Conservation (phyloP, 2,329 filamentous ascomycete species). For the Arthrinium phaeospermum region DNA sequence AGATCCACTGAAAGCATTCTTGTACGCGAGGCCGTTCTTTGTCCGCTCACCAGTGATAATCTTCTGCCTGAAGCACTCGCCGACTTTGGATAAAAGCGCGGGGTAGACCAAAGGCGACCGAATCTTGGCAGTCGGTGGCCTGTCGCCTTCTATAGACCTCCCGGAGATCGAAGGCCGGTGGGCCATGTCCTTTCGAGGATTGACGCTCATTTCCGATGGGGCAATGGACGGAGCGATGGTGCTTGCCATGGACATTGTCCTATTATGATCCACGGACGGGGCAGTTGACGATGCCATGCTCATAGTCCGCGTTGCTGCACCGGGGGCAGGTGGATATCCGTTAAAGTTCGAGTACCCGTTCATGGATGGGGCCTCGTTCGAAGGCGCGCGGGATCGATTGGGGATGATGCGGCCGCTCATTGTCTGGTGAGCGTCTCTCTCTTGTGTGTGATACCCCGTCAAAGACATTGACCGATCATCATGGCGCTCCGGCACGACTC, state of each 20-base stretch:
- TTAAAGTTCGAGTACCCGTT: conserved; percentile 43
- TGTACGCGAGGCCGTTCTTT: conserved; percentile 97
- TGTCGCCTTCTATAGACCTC: conserved; percentile 59
- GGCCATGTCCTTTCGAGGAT: conserved; percentile 55
- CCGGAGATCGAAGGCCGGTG: conserved; percentile 63
- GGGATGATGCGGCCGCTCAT: conserved; percentile 94
- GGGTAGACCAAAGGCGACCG: conserved; percentile 90
- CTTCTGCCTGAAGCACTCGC: conserved; percentile 88
- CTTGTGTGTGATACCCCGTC: conserved; percentile 78
- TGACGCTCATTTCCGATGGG: conserved; percentile 67
- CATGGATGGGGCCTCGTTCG: conserved; percentile 45
- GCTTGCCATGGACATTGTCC: conserved; percentile 94
- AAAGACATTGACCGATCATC: conserved; percentile 97
- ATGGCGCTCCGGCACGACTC: conserved; percentile 87
- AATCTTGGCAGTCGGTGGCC: conserved; percentile 65
- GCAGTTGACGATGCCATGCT: conserved; percentile 66
- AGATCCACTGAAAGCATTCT: conserved; percentile 93
- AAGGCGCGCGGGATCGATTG: conserved; percentile 61
- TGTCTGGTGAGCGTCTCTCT: conserved; percentile 83
- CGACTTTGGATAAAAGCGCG: conserved; percentile 89
- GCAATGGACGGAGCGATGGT: conserved; percentile 72
- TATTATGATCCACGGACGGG: conserved; percentile 51
- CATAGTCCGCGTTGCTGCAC: conserved; percentile 62
- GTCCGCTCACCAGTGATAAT: conserved; percentile 85
- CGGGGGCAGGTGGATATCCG: conserved; percentile 53